Evolutionary conservation across 2,329 filamentous ascomycete species (phyloP).

Genomic region (Leptographium wingfieldii): DNA sequence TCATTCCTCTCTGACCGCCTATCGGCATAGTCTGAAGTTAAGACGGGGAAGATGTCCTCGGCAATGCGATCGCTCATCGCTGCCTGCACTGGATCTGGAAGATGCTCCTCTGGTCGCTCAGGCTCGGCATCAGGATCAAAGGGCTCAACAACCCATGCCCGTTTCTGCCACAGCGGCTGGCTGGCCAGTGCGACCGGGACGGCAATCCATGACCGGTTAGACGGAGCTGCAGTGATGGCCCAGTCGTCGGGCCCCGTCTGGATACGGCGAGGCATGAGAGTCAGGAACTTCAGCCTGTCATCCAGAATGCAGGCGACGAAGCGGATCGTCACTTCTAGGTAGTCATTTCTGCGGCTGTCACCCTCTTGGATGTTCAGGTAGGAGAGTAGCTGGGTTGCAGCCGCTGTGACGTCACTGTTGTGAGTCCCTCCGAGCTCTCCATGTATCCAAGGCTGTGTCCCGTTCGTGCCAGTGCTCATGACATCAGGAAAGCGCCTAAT

Average conservation of each 20-base stretch:
- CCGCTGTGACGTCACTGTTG: not conserved
- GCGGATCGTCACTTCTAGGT: constrained; percentile 9
- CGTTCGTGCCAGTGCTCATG: not conserved
- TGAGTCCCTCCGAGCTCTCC: not conserved
- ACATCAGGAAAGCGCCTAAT: constrained; percentile 7
- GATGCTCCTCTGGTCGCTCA: constrained; percentile 1
- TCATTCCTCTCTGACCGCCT: not conserved
- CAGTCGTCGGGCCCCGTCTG: constrained; percentile 2
- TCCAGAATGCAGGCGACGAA: constrained; percentile 5
- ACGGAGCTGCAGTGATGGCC: constrained; percentile 2
- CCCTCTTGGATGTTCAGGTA: not conserved
- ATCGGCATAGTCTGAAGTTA: constrained; percentile 11
- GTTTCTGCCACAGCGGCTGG: constrained; percentile 8
- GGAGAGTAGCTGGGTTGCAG: not conserved
- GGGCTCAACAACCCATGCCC: constrained; percentile 14
- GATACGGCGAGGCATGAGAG: constrained; percentile 8
- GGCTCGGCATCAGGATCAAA: constrained; percentile 8
- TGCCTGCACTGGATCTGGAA: constrained; percentile 1
- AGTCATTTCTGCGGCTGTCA: not conserved
- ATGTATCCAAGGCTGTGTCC: constrained; percentile 4
- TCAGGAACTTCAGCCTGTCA: not conserved
- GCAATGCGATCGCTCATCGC: not conserved
- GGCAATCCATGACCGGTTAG: constrained; percentile 12
- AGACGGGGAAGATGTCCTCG: constrained; percentile 8
- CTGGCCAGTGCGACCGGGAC: constrained; percentile 10